Evolutionary conservation across 805 yeast genomes (phyloP), one percentile per base, ranked within the genome.

Genomic region (Wickerhamomyces strasburgensis): DNA sequence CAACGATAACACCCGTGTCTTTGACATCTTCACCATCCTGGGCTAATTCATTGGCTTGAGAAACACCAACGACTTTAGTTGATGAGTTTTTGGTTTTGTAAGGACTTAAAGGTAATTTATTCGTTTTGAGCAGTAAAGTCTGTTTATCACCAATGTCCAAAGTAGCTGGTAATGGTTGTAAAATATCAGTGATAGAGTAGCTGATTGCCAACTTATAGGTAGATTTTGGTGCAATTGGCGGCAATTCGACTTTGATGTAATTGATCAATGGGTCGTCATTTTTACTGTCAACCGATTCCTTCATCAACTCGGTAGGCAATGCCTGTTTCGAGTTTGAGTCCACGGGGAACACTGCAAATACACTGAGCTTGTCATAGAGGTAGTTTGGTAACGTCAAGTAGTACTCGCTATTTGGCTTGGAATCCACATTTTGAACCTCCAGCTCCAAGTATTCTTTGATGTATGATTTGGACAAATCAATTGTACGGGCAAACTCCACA

Each of bases 381-480:
- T 62, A 70, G 37, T 62, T 60, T 5, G 88, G 84, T 34, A 84
- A 41, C 2, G 83, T 72, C 43, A 79, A 67, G 40, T 59, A 70
- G 61, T 87, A 89, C 37, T 63, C 72, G 29, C 57, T 52, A 38
- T 65, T 67, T 6, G 93, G 83, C 27, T 60, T 61, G 3, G 60
- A 39, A 17, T 69, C 87, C 26, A 71, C 60, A 63, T 89, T 90
- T 48, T 61, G 72, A 28, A 78, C 68, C 33, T 65, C 71, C 29
- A 87, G 53, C n/a, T 70, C 58, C 40, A 69, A 61, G 18, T 72
- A 65, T 54, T 83, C 94, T 46, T 74, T 75, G 29, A 77, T 70
- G 56, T 81, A 88, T 3, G 88, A 63, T 46, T 73, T 75, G 21
- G 73, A 54, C 34, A 88, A 69, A 51, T 87, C 96, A 26, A 86